phyloP scores from a whole-genome alignment of 345 rosid species.

The Rubroshorea leprosula region DNA sequence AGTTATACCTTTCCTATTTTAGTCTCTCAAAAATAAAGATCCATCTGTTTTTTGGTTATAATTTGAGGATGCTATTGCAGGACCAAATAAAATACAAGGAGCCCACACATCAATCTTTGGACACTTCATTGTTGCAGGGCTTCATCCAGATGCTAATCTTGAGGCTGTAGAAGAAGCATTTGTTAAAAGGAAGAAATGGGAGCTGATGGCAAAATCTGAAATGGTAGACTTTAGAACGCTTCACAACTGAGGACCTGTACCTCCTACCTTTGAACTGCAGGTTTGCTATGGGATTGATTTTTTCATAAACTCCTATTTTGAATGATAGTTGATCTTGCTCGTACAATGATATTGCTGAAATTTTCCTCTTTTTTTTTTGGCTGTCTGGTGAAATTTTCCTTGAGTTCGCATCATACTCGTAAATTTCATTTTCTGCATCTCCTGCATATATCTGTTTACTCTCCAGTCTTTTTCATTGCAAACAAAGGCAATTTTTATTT shows the following conservation, averaged over 20 bases:
- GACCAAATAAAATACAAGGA: slow-evolving; percentile 58
- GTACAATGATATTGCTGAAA: not conserved
- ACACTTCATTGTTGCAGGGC: slow-evolving; percentile 83
- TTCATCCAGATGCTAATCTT: slow-evolving; percentile 75
- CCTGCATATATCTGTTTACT: not conserved
- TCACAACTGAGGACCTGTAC: slow-evolving; percentile 54
- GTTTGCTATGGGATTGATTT: slow-evolving; percentile 27
- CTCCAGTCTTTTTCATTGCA: not conserved
- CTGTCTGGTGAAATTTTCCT: too few relatives aligned
- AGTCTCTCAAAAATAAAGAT: not conserved
- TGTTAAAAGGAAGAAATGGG: slow-evolving; percentile 81
- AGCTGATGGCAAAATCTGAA: slow-evolving; percentile 52
- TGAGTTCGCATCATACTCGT: not conserved
- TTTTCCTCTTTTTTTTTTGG: too few relatives aligned
- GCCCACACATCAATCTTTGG: slow-evolving; percentile 76
- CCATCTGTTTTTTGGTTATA: slow-evolving; percentile 12
- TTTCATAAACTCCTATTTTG: not conserved
- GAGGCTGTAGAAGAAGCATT: slow-evolving; percentile 76
- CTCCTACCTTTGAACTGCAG: slow-evolving; percentile 88
- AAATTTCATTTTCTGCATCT: not conserved
- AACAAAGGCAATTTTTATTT: slow-evolving; percentile 7
- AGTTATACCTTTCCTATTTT: not conserved
- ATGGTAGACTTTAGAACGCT: slow-evolving; percentile 37
- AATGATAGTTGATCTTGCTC: slow-evolving; percentile 1
- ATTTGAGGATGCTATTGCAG: slow-evolving; percentile 33